Evolutionary conservation across 2,329 filamentous ascomycete genomes (phyloP).

Genomic region (Mycosphaerella sp.): DNA sequence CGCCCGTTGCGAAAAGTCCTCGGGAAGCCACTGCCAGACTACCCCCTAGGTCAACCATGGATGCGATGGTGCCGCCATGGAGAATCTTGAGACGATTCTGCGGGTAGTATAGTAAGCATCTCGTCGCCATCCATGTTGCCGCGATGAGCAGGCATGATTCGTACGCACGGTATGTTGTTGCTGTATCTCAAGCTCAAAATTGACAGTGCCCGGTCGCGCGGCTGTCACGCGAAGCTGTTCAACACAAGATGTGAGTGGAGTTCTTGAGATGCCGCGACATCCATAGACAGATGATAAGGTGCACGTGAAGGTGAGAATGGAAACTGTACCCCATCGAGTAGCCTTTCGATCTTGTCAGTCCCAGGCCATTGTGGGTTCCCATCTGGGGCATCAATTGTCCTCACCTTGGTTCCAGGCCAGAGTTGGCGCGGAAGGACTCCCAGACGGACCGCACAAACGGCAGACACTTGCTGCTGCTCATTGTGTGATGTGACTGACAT

Average conservation of each 20-base stretch:
- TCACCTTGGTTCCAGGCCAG: conserved; percentile 83
- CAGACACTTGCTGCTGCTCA: conserved; percentile 23
- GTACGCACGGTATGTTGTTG: conserved; percentile 64
- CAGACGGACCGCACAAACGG: conserved; percentile 32
- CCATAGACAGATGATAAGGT: too few relatives aligned
- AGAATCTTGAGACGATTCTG: conserved; percentile 72
- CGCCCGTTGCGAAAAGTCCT: conserved; percentile 59
- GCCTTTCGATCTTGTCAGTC: conserved; percentile 25
- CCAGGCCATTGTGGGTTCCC: background rate
- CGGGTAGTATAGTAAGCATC: background rate
- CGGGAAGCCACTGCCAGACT: conserved; percentile 60
- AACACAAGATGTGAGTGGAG: background rate
- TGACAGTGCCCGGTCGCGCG: conserved; percentile 60
- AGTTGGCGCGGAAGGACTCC: conserved; percentile 71
- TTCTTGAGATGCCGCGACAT: too few relatives aligned
- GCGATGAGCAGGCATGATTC: background rate
- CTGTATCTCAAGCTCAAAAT: conserved; percentile 69
- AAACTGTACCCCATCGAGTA: conserved; percentile 35
- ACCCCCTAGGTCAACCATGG: conserved; percentile 63
- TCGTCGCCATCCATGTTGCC: background rate
- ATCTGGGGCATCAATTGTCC: background rate
- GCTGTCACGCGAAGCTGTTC: conserved; percentile 59
- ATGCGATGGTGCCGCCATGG: conserved; percentile 73
- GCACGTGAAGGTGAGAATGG: background rate
- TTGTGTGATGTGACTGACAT: conserved; percentile 5